Percentiles rank a stretch among this genome's conserved stretches.
phyloP scores from a whole-genome alignment of 1,284 basidiomycete genomes.

The Fomes fomentarius region DNA sequence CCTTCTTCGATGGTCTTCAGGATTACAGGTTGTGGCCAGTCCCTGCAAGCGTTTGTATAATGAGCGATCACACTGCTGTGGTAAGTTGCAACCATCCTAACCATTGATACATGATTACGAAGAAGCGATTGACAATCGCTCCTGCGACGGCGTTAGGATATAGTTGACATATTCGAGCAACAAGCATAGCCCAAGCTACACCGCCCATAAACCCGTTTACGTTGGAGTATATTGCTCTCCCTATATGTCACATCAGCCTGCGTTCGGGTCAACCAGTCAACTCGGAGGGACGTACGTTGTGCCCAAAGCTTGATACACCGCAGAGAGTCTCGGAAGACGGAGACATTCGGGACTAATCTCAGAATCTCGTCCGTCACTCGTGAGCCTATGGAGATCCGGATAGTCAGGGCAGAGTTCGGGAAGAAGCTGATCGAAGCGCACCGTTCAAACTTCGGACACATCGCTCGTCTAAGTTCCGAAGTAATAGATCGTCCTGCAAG shows the following conservation, averaged over 20 bases:
- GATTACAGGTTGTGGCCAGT: conserved; percentile 97
- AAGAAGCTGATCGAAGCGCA: conserved; percentile 36
- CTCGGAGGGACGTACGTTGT: conserved; percentile 61
- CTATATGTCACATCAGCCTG: conserved; percentile 41
- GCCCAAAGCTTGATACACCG: conserved; percentile 99
- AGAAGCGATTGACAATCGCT: conserved; percentile 95
- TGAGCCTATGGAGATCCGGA: conserved; percentile 73
- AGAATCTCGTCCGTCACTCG: conserved; percentile 97
- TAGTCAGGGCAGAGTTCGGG: neutral
- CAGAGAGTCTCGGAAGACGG: conserved; percentile 92
- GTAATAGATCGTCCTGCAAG: conserved; percentile 88
- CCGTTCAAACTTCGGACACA: conserved; percentile 96
- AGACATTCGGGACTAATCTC: conserved; percentile 92
- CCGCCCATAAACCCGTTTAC: conserved; percentile 98
- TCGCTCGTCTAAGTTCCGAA: conserved; percentile 93
- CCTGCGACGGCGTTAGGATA: conserved; percentile 96
- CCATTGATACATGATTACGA: conserved; percentile 98
- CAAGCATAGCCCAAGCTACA: conserved; percentile 98
- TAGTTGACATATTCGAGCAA: conserved; percentile 97
- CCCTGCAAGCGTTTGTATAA: conserved; percentile 51
- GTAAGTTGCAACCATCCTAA: conserved; percentile 38
- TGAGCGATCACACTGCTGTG: neutral
- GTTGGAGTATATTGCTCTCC: conserved; percentile 97
- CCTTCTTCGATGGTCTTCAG: conserved; percentile 97
- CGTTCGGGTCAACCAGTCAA: conserved; percentile 8